Conservation (phyloP, 2,329 filamentous ascomycete genomes). For the Fusarium liriodendri region DNA sequence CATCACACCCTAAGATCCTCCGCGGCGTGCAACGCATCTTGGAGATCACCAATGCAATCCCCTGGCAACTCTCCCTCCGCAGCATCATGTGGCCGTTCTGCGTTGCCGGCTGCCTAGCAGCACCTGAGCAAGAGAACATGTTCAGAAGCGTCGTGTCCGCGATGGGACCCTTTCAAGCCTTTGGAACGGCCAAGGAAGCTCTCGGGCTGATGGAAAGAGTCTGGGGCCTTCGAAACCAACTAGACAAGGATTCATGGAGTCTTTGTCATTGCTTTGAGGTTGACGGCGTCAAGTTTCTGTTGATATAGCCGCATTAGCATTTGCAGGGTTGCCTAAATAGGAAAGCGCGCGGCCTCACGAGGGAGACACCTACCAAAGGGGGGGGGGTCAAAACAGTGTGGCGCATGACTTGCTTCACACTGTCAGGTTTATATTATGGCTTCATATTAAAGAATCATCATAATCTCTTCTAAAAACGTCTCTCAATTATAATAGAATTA, state of each 20-base stretch:
- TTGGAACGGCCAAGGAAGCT: background rate
- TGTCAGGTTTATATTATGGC: background rate
- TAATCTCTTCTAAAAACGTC: background rate
- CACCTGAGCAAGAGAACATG: background rate
- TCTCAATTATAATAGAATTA: background rate
- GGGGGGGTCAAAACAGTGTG: too few relatives aligned
- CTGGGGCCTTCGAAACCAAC: background rate
- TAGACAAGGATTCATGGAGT: background rate
- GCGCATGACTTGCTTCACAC: background rate
- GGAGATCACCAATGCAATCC: background rate
- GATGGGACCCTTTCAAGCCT: background rate
- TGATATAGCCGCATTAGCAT: background rate
- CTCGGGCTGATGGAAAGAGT: background rate
- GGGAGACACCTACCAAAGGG: background rate
- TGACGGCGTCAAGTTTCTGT: background rate
- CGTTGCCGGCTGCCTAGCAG: background rate
- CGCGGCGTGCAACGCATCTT: background rate
- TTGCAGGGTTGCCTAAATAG: background rate
- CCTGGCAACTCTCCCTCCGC: background rate
- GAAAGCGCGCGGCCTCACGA: background rate
- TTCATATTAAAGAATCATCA: background rate
- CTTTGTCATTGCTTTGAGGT: background rate
- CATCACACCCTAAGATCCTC: background rate
- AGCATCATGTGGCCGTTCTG: background rate
- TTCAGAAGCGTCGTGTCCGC: background rate